These are phyloP conservation scores for Ganoderma meredithae DNA, from an alignment of 1,284 basidiomycete species.

Conservation along the genomic window DNA sequence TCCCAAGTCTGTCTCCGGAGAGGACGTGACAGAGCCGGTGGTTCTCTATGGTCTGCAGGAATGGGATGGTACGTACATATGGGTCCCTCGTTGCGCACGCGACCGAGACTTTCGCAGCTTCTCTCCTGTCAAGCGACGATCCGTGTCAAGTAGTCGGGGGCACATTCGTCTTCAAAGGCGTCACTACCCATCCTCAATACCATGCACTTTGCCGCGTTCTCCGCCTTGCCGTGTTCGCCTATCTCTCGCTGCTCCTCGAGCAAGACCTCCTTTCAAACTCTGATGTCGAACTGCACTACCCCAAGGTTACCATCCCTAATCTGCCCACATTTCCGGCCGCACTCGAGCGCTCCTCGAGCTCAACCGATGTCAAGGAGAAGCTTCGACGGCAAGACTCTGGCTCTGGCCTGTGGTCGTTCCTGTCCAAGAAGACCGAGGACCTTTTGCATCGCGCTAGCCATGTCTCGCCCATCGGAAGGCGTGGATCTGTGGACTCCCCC, in stretches of 20 bases:
- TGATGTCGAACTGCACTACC: conserved; percentile 53
- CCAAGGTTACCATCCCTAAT: conserved; percentile 39
- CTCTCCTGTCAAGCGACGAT: conserved; percentile 31
- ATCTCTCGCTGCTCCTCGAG: conserved; percentile 67
- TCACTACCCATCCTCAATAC: conserved; percentile 52
- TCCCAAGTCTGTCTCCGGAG: conserved; percentile 44
- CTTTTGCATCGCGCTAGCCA: conserved; percentile 44
- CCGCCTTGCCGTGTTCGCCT: conserved; percentile 61
- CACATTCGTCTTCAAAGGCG: conserved; percentile 60
- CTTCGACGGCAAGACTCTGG: conserved; percentile 39
- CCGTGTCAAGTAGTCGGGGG: conserved; percentile 59
- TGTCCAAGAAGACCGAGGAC: conserved; percentile 51
- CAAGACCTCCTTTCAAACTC: conserved; percentile 64
- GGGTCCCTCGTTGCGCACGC: neutral
- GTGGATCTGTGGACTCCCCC: conserved; percentile 49
- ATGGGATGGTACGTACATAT: conserved; percentile 52
- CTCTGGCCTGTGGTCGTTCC: conserved; percentile 49
- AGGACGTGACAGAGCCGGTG: conserved; percentile 41
- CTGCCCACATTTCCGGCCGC: conserved; percentile 31
- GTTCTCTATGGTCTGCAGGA: conserved; percentile 57
- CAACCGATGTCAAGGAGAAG: conserved; percentile 34
- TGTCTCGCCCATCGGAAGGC: conserved; percentile 43
- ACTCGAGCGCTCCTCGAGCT: conserved; percentile 30
- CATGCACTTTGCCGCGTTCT: conserved; percentile 54
- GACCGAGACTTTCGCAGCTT: conserved; percentile 17